Evolutionary conservation across 2,329 filamentous ascomycete genomes (phyloP).

Genomic region (Penicillium sp.): DNA sequence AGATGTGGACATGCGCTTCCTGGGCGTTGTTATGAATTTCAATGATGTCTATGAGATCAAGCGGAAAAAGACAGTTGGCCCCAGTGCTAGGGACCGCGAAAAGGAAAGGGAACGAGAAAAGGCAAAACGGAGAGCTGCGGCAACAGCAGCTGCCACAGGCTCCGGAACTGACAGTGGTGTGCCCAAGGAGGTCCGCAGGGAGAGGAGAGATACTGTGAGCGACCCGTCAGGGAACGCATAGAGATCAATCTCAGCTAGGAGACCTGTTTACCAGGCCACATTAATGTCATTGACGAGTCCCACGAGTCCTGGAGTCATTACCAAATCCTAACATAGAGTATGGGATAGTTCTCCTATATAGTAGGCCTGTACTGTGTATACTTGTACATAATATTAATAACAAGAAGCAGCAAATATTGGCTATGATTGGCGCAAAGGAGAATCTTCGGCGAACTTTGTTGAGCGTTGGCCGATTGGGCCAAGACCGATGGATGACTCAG

Average conservation of each 20-base stretch:
- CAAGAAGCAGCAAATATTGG: background rate
- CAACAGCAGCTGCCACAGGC: conserved; percentile 9
- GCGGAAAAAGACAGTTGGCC: conserved; percentile 49
- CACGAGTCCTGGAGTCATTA: background rate
- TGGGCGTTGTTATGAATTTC: conserved; percentile 98
- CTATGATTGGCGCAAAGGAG: background rate
- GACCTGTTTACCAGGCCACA: background rate
- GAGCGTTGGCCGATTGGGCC: background rate
- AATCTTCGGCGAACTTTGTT: background rate
- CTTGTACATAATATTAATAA: background rate
- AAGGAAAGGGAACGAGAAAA: conserved; percentile 26
- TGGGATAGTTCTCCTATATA: no score
- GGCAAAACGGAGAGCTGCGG: conserved; percentile 27
- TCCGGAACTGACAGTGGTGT: conserved; percentile 20
- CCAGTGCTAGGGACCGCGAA: conserved; percentile 37
- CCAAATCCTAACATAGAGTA: no score
- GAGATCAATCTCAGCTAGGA: background rate
- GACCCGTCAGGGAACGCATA: conserved; percentile 5
- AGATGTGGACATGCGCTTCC: conserved; percentile 91
- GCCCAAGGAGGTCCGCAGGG: conserved; percentile 27
- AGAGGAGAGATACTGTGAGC: conserved; percentile 23
- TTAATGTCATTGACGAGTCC: conserved; percentile 13
- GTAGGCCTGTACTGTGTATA: no score
- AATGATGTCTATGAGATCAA: conserved; percentile 91
- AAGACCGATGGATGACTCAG: background rate